Evolutionary conservation across 306 rosid species (phyloP), one percentile per base, ranked within the genome.

Genomic region (Fragaria vesca): DNA sequence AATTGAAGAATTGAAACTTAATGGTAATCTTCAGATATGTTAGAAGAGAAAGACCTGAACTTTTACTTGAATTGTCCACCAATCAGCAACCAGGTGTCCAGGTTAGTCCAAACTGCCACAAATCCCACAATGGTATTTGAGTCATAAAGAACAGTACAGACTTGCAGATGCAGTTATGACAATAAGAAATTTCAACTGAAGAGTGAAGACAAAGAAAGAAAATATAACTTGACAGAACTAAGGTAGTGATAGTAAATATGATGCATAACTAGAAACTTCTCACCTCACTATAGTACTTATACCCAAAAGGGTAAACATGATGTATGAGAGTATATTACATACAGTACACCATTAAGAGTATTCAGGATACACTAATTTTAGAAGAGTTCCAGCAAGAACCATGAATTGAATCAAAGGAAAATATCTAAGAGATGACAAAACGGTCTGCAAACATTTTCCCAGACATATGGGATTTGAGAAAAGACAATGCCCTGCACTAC

Each of bases 1-100:
- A 48, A 74, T 70, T 65, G 66, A 57, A 55, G 72, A 45, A 51
- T 75, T 46, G 43, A 67, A 84, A 79, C 34, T 81, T 54, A 55
- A 66, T 72, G 69, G 74, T 61, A 26, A 75, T 77, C 78, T 70
- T 72, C 48, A 79, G 81, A 46, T 36, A 73, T 65, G 71, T 54
- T 32, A 45, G 55, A 47, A 60, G 30, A 50, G 60, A 51, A 76
- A 72, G 82, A 82, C 50, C 72, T 73, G 69, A 74, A 81, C 83
- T 76, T 62, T 38, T 68, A 67, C 78, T 72, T 72, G 52, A 51
- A 58, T 38, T 47, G 62, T 54, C n/a, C 75, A 73, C 60, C 76
- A 83, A 75, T 77, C 76, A 55, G 85, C 73, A 75, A 80, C 76
- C 73, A 32, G 46, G 75, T 48, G 54, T 42, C 36, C 42, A 55